Conservation (phyloP, 2,329 filamentous ascomycete genomes). For the Trichoderma brevicompactum region DNA sequence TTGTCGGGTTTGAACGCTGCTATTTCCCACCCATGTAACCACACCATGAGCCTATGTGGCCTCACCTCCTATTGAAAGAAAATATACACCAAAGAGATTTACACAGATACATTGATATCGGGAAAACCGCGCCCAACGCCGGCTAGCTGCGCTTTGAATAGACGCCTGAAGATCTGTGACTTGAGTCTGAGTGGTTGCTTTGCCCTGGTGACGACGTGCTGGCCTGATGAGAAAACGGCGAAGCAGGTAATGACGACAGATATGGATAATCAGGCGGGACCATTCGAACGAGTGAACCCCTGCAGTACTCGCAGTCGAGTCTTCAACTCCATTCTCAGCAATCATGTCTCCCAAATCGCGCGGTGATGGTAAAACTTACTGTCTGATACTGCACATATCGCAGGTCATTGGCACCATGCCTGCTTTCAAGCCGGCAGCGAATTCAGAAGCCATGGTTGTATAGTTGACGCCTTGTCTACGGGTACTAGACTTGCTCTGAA, state of each 20-base stretch:
- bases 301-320: slow-evolving; percentile 29
- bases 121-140: background rate
- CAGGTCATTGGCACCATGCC: slow-evolving; percentile 30
- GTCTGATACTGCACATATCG: slow-evolving; percentile 32
- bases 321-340: slow-evolving; percentile 1
- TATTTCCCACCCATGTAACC: background rate
- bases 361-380: slow-evolving; percentile 23
- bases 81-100: slow-evolving; percentile 8
- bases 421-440: slow-evolving; percentile 29
- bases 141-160: slow-evolving; percentile 24
- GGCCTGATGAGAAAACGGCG: slow-evolving; percentile 1
- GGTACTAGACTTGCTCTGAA: background rate
- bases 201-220: slow-evolving; percentile 8
- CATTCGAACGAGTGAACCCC: slow-evolving; percentile 30
- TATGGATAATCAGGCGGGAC: slow-evolving; percentile 27
- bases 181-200: slow-evolving; percentile 12
- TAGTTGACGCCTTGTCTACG: background rate
- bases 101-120: background rate
- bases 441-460: slow-evolving; percentile 25
- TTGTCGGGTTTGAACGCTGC: background rate
- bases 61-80: background rate
- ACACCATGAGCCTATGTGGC: slow-evolving; percentile 1
- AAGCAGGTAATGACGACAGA: slow-evolving; percentile 5
- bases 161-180: slow-evolving; percentile 20
- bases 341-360: background rate